Evolutionary conservation across 495 filamentous ascomycete species (phyloP).

Genomic region (Hypoxylon lenormandii): DNA sequence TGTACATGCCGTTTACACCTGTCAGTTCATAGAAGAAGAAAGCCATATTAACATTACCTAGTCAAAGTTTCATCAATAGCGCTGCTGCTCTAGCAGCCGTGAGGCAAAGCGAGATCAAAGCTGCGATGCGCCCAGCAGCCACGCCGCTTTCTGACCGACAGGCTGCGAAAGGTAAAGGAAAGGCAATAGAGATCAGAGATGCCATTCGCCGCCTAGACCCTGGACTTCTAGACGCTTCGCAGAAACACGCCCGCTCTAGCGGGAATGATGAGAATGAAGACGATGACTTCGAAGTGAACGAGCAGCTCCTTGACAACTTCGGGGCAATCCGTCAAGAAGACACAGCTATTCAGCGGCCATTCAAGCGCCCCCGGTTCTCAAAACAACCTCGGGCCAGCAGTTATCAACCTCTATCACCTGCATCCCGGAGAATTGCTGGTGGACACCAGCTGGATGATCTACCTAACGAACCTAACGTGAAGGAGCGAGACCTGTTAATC

Average conservation of each 20-base stretch:
- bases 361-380: constrained; percentile 14
- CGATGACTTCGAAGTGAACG: constrained; percentile 50
- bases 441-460: constrained; percentile 9
- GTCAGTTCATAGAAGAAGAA: not conserved
- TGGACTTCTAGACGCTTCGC: constrained; percentile 15
- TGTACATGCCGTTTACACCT: not conserved
- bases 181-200: constrained; percentile 25
- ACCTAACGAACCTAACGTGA: constrained; percentile 29
- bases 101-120: constrained; percentile 34
- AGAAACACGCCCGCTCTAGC: constrained; percentile 20
- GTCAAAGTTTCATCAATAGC: constrained; percentile 45
- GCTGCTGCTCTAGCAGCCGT: constrained; percentile 38
- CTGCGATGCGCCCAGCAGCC: not conserved
- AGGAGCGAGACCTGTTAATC: constrained; percentile 36
- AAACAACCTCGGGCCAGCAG: constrained; percentile 1
- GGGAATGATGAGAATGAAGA: constrained; percentile 16
- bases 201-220: constrained; percentile 44
- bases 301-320: constrained; percentile 35
- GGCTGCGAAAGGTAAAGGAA: constrained; percentile 15
- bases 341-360: not conserved
- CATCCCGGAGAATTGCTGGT: not conserved
- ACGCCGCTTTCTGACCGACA: constrained; percentile 15
- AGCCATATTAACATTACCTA: constrained; percentile 30
- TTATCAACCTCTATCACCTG: constrained; percentile 3
- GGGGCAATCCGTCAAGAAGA: constrained; percentile 14